These are phyloP conservation scores for Citrus mangshanensis DNA, from an alignment of 345 rosid species.

Conservation along the genomic window DNA sequence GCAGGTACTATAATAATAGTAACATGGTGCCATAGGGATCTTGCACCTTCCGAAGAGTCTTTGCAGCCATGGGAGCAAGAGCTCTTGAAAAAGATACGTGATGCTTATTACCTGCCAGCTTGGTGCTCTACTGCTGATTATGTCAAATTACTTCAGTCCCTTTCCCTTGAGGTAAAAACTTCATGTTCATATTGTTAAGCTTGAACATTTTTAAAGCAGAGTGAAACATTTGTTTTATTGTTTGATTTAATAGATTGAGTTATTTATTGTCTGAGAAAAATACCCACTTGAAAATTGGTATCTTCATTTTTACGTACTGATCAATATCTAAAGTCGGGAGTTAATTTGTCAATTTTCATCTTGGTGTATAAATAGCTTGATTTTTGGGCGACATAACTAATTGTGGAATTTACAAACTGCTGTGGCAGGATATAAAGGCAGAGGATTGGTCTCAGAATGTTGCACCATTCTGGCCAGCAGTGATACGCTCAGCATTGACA, in stretches of 20 bases:
- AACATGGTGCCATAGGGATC: conserved; percentile 95
- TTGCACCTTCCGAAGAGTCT: conserved; percentile 53
- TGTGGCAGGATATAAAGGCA: conserved; percentile 66
- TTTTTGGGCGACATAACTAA: neutral
- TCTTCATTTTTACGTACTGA: neutral
- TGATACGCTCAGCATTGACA: conserved; percentile 65
- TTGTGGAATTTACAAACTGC: neutral
- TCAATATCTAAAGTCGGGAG: neutral
- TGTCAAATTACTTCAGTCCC: conserved; percentile 55
- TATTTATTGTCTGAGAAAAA: neutral
- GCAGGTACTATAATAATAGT: conserved; percentile 77
- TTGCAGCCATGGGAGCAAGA: conserved; percentile 70
- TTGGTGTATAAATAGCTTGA: neutral
- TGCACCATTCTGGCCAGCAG: conserved; percentile 97
- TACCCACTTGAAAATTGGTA: neutral
- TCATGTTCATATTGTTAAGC: neutral
- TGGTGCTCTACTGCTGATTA: conserved; percentile 90
- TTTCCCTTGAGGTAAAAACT: conserved; percentile 48
- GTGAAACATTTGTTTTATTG: neutral
- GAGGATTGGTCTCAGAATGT: conserved; percentile 85
- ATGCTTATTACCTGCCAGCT: conserved; percentile 73
- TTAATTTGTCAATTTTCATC: neutral
- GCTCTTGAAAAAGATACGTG: conserved; percentile 59
- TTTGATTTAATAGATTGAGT: neutral
- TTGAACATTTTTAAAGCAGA: neutral